Evolutionary conservation across 352 stramenopile genomes (phyloP).

Genomic region (Globisporangium spinosum): DNA sequence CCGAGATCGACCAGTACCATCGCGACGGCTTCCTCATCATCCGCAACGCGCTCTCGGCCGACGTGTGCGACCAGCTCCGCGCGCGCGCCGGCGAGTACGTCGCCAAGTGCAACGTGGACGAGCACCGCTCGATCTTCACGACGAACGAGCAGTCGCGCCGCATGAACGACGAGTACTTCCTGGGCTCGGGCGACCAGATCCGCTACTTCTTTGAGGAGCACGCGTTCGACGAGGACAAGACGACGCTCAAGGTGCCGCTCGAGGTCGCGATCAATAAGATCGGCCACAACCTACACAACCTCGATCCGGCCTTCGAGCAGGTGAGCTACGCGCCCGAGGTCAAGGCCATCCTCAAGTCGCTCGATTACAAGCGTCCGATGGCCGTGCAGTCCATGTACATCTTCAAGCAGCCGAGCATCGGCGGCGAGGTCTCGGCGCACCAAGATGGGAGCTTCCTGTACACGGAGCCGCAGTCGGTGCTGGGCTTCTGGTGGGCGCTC

Average conservation of each 20-base stretch:
- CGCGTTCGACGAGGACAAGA: conserved; percentile 54
- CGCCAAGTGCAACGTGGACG: conserved; percentile 50
- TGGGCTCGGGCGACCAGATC: conserved; percentile 89
- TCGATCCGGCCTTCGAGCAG: conserved; percentile 79
- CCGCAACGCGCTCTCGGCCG: conserved; percentile 30
- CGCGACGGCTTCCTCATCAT: conserved; percentile 71
- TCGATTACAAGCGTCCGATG: conserved; percentile 88
- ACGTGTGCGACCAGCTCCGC: conserved; percentile 54
- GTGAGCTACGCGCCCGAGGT: conserved; percentile 85
- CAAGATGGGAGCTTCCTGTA: conserved; percentile 97
- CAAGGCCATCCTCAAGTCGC: conserved; percentile 62
- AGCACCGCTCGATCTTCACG: conserved; percentile 79
- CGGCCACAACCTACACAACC: conserved; percentile 93
- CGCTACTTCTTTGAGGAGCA: conserved; percentile 94
- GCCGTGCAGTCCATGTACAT: conserved; percentile 97
- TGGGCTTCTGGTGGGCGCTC: conserved; percentile 94
- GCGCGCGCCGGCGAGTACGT: conserved; percentile 50
- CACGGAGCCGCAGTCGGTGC: conserved; percentile 93
- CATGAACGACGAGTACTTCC: conserved; percentile 92
- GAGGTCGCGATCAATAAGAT: conserved; percentile 93
- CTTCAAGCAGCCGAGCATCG: conserved; percentile 94
- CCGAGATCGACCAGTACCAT: conserved; percentile 59
- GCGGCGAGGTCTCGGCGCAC: conserved; percentile 92
- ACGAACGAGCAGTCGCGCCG: conserved; percentile 77
- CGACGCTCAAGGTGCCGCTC: conserved; percentile 66